phyloP scores from a whole-genome alignment of 2,329 filamentous ascomycete genomes.

The Leptoxyphium fumago region DNA sequence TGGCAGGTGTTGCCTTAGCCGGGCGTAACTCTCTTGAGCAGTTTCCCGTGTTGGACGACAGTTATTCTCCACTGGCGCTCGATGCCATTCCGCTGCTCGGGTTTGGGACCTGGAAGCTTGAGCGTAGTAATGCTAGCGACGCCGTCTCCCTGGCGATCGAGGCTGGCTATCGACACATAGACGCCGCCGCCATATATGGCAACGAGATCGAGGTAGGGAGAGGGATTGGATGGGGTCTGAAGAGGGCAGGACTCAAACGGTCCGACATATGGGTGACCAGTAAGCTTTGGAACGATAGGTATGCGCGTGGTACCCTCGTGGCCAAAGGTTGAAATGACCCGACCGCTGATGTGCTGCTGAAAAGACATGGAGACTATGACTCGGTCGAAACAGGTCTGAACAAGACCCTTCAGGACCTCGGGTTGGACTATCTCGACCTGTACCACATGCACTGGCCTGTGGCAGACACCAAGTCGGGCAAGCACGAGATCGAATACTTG shows the following conservation, averaged over 20 bases:
- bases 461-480: slow-evolving; percentile 6
- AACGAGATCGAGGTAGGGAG: slow-evolving; percentile 31
- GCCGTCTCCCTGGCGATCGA: slow-evolving; percentile 27
- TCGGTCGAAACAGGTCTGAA: slow-evolving; percentile 18
- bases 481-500: slow-evolving; percentile 12
- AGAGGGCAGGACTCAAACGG: slow-evolving; percentile 17
- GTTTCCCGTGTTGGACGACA: too few relatives aligned
- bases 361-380: slow-evolving; percentile 15
- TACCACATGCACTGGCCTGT: slow-evolving; percentile 34
- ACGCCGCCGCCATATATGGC: slow-evolving; percentile 30
- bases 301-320: slow-evolving; percentile 1
- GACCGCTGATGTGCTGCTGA: slow-evolving; percentile 1
- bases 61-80: slow-evolving; percentile 9
- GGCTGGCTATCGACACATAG: slow-evolving; percentile 40
- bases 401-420: slow-evolving; percentile 25
- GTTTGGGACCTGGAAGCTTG: slow-evolving; percentile 26
- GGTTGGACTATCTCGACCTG: slow-evolving; percentile 27
- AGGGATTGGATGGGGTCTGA: slow-evolving; percentile 24
- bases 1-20: too few relatives aligned
- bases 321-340: neutral
- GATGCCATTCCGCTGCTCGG: slow-evolving; percentile 20
- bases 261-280: slow-evolving; percentile 25
- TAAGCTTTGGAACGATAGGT: slow-evolving; percentile 26
- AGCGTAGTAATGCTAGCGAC: slow-evolving; percentile 20
- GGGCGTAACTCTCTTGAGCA: too few relatives aligned